Base-by-base conservation (phyloP, 2,329 filamentous ascomycete species). In the Penicillium sp. region DNA sequence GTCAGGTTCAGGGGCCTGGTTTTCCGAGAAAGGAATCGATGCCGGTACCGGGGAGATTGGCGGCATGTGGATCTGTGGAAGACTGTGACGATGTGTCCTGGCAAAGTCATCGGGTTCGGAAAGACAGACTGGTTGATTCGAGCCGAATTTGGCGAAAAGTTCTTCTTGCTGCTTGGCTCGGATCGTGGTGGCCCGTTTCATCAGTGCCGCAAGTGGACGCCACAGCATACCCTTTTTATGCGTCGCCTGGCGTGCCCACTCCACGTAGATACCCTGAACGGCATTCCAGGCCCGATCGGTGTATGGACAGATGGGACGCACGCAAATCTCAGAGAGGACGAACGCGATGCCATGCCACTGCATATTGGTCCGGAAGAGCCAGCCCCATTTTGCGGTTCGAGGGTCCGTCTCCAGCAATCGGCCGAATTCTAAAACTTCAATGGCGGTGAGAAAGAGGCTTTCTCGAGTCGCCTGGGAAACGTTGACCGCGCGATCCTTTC, bases 351-450 rank as follows among this genome's bases (percentile, higher is more conserved):
- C 78, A 58, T 83, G 80, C 81, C 81, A 85, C 58, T 84, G 82
- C 55, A 82, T 77, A 48, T 84, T 82, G 1, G 80, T 83, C 24
- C 73, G 71, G 68, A 83, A 83, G 0, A 84, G 70, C 82, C 82
- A 85, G 35, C 77, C 74, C 82, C 82, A 85, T 58, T 81, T 79
- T 57, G 76, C 72, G 0, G 79, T 84, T 9, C 76, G 72, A 33
- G 75, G 72, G 56, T 88, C 83, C 0, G 76, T 80, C 57, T 85
- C 81, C 11, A 90, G 70, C 1, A 86, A 73, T 42, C 83, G 73
- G 13, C 80, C 80, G 61, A 86, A 83, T 64, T 90, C 86, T 40
- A 89, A 77, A 26, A 90, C 82, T 59, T 90, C 86, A 26, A 90
- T 77, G 2, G 85, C 83, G 0, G 84, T 85, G 25, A 84, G 70